Percentiles rank a stretch among this genome's conserved stretches.
phyloP scores from a whole-genome alignment of 352 stramenopile species.

The Phytophthora ohioensis region DNA sequence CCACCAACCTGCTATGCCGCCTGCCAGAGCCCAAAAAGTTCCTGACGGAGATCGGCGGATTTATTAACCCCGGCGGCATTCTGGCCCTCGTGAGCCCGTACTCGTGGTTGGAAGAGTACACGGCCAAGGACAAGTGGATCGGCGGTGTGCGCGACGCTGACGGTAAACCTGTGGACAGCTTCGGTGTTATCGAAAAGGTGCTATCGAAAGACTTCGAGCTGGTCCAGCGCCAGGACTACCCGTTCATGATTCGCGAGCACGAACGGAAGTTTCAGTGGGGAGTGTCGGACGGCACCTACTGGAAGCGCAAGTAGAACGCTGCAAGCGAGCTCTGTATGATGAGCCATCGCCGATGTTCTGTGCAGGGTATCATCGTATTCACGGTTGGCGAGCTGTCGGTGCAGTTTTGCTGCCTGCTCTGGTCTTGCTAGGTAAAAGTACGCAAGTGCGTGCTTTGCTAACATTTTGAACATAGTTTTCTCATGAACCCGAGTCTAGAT shows the following conservation, averaged over 20 bases:
- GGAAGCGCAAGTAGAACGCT: conserved; percentile 69
- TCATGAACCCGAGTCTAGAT: conserved; percentile 39
- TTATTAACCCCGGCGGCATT: conserved; percentile 93
- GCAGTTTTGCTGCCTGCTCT: not conserved
- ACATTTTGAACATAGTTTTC: conserved; percentile 13
- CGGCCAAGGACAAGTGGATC: conserved; percentile 90
- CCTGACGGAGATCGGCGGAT: conserved; percentile 80
- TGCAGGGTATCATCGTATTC: not conserved
- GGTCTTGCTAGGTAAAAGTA: not conserved
- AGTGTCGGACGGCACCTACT: conserved; percentile 90
- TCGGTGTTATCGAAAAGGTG: conserved; percentile 66
- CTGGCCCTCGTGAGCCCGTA: conserved; percentile 97
- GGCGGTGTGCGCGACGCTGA: conserved; percentile 57
- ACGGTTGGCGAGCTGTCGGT: not conserved
- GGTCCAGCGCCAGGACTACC: conserved; percentile 82
- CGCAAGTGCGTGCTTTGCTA: conserved; percentile 5
- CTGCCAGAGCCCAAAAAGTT: conserved; percentile 94
- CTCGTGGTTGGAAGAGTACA: conserved; percentile 98
- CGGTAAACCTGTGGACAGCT: conserved; percentile 69
- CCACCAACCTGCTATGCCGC: conserved; percentile 96
- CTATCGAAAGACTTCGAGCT: conserved; percentile 80
- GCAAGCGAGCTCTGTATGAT: no score
- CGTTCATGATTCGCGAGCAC: conserved; percentile 94
- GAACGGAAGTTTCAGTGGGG: conserved; percentile 94
- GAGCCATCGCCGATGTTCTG: not conserved